phyloP scores from a whole-genome alignment of 1,284 basidiomycete species.

The Malassezia caprae region DNA sequence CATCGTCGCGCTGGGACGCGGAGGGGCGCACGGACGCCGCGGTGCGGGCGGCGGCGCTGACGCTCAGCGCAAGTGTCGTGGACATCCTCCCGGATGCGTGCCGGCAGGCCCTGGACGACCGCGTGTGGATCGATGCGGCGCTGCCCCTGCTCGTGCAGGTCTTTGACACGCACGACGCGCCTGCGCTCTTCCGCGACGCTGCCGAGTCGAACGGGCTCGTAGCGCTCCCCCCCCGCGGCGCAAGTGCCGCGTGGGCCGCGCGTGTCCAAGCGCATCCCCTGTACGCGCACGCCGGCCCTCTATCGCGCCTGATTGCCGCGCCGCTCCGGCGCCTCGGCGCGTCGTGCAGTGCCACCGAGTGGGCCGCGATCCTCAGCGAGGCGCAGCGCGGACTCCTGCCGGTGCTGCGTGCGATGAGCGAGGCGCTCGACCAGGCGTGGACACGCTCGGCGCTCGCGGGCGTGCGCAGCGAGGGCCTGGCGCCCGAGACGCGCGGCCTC shows the following conservation, averaged over 20 bases:
- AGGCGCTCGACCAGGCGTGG: conserved; percentile 5
- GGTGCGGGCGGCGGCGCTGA: conserved; percentile 6
- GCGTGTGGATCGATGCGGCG: conserved; percentile 2
- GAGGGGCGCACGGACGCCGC: not conserved
- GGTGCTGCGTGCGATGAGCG: not conserved
- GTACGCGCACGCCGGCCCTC: conserved; percentile 30
- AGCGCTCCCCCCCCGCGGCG: not conserved
- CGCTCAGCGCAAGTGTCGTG: conserved; percentile 4
- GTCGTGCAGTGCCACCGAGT: not conserved
- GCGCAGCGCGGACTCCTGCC: not conserved
- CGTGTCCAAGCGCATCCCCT: conserved; percentile 14
- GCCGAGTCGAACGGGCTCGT: not conserved
- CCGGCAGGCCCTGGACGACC: not conserved
- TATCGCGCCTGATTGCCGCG: conserved; percentile 32
- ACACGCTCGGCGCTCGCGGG: conserved; percentile 5
- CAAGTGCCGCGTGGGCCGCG: not conserved
- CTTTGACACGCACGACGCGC: not conserved
- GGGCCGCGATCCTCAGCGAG: not conserved
- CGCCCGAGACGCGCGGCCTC: not conserved
- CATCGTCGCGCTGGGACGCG: not conserved
- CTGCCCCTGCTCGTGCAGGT: conserved; percentile 4
- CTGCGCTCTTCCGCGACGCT: not conserved
- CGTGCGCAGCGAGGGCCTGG: not conserved
- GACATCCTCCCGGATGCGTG: conserved; percentile 4
- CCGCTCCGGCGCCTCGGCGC: conserved; percentile 18